phyloP scores from a whole-genome alignment of 2,329 filamentous ascomycete genomes.

The Didymella segeticola region DNA sequence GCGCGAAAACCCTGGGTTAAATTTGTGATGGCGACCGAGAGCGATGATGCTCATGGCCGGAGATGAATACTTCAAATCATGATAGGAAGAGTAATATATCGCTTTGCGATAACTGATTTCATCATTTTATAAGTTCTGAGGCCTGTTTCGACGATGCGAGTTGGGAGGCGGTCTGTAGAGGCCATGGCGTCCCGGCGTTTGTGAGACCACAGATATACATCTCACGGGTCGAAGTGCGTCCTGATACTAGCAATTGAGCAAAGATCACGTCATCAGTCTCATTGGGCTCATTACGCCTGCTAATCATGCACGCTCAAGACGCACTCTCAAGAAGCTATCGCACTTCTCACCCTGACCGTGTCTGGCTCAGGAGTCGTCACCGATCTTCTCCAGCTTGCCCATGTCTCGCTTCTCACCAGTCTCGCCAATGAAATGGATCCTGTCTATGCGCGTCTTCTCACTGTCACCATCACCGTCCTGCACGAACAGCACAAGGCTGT shows the following conservation, averaged over 20 bases:
- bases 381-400: slow-evolving; percentile 95
- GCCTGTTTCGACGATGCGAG: slow-evolving; percentile 26
- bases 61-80: slow-evolving; percentile 45
- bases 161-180: not conserved
- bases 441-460: slow-evolving; percentile 85
- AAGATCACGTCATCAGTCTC: slow-evolving; percentile 13
- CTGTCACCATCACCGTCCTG: slow-evolving; percentile 79
- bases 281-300: slow-evolving; percentile 13
- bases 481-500: slow-evolving; percentile 85
- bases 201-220: not conserved
- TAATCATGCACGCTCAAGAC: not conserved
- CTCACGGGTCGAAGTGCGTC: not conserved
- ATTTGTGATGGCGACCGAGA: not conserved
- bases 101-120: slow-evolving; percentile 45
- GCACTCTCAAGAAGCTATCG: too few relatives aligned
- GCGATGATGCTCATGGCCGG: slow-evolving; percentile 36
- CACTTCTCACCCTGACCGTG: not conserved
- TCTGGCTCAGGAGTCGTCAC: slow-evolving; percentile 62
- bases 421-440: slow-evolving; percentile 83
- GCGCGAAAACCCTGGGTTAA: not conserved
- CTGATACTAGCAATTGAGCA: not conserved
- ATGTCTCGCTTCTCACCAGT: slow-evolving; percentile 89
- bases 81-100: slow-evolving; percentile 52
- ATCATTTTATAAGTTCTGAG: slow-evolving; percentile 44
- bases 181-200: not conserved